Evolutionary conservation across 1,284 basidiomycete genomes (phyloP), one percentile per base, ranked within the genome.

Genomic region (Singerocomus inundabilis): DNA sequence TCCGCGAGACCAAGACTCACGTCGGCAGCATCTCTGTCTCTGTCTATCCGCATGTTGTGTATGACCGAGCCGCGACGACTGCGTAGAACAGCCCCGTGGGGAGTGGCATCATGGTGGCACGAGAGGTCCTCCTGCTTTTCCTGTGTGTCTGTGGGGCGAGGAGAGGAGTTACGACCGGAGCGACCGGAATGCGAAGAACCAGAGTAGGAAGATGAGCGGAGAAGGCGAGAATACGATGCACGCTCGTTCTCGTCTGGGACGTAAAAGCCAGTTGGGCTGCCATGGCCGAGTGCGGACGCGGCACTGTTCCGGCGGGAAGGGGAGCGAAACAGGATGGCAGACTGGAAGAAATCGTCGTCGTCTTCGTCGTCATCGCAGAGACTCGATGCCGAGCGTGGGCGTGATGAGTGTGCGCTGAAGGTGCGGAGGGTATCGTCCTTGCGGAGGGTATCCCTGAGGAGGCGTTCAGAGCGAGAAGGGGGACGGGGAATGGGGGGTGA

Each of bases 401-500:
- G 51, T 33, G 64, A 47, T 26, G 51, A 30, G 9, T 38, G 46
- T 2, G 33, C 28, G 15, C 52, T 51, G 4, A 51, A 5, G 0
- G 62, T 62, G 41, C 63, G 67, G 42, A 51, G 61, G 53, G 52
- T 61, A 46, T 78, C 74, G 54, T 80, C 81, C 45, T 72, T 73
- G 49, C 78, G 70, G 34, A 85, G 75, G 2, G 83, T 76, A 47
- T 81, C 75, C 44, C 82, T 72, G 33, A 84, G 72, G 32, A 84
- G 74, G 16, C 75, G 74, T 58, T 83, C 79, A 16, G 80, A 81
- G 46, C 79, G 73, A 34, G 58, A 66, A 0, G 67, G 55, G 4
- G 63, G 64, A 46, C 67, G 57, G 1, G 64, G 46, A 21, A 50
- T 60, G 38, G 51, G 26, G 2, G 43, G 45, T 12, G 48, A n/a